Conservation (phyloP, 2,329 filamentous ascomycete genomes). For the Penicillium sp. region DNA sequence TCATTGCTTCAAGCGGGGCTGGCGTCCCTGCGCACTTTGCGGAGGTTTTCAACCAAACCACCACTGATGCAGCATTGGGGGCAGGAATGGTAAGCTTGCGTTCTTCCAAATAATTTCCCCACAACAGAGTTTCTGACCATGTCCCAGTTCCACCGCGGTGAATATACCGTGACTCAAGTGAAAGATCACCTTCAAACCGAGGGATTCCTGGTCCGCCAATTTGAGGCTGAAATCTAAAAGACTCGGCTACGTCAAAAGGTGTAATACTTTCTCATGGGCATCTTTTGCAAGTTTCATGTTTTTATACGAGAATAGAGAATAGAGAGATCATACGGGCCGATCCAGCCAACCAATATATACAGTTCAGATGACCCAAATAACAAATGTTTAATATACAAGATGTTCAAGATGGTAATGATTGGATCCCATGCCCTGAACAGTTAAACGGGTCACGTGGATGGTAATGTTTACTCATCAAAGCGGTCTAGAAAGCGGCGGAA, state of each 20-base stretch:
- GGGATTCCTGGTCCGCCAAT: slow-evolving; percentile 74
- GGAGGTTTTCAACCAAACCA: slow-evolving; percentile 83
- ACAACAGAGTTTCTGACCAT: slow-evolving; percentile 11
- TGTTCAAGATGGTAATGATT: no score
- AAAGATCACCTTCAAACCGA: slow-evolving; percentile 74
- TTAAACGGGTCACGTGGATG: no score
- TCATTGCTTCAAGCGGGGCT: slow-evolving; percentile 91
- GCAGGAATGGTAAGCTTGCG: slow-evolving; percentile 72
- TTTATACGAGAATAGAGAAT: slow-evolving; percentile 1
- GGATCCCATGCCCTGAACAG: no score
- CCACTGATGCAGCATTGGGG: slow-evolving; percentile 86
- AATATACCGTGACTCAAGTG: slow-evolving; percentile 92
- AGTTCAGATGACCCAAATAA: background rate
- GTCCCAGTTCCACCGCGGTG: slow-evolving; percentile 76
- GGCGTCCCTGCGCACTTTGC: slow-evolving; percentile 84
- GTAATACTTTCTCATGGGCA: background rate
- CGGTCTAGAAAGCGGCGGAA: slow-evolving; percentile 17
- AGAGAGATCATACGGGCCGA: background rate
- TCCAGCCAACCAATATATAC: background rate
- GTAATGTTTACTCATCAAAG: background rate
- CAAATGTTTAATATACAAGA: background rate
- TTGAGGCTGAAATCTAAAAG: slow-evolving; percentile 53
- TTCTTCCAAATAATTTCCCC: background rate
- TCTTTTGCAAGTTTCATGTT: background rate
- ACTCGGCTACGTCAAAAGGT: background rate